Evolutionary conservation across 306 rosid species (phyloP).

Genomic region (Sicyos baderoa): DNA sequence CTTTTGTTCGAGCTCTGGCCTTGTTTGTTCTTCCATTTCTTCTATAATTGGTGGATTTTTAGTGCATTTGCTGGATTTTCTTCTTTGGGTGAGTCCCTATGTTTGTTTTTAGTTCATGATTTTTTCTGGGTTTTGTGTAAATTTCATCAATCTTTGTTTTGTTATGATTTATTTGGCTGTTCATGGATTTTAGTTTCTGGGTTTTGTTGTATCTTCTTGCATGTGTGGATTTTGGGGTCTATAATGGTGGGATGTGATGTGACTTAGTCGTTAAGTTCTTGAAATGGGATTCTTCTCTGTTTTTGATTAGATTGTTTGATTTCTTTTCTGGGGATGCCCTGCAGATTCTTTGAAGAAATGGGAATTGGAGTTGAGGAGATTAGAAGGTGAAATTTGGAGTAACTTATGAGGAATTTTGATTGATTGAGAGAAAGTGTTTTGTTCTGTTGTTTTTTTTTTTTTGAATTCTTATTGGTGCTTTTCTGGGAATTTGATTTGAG

Average conservation of each 20-base stretch:
- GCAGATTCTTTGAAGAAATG: slow-evolving; percentile 37
- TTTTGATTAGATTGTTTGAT: slow-evolving; percentile 2
- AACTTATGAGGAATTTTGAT: neutral
- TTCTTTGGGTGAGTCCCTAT: slow-evolving; percentile 4
- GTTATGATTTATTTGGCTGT: neutral
- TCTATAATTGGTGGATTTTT: neutral
- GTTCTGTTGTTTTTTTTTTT: slow-evolving; percentile 1
- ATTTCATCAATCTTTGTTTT: neutral
- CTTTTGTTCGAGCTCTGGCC: neutral
- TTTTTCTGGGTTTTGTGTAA: neutral
- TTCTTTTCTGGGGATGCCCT: slow-evolving; percentile 17
- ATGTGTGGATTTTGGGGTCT: neutral
- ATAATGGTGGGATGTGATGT: neutral
- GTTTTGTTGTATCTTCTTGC: neutral
- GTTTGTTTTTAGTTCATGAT: neutral
- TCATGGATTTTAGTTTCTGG: neutral
- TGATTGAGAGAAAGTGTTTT: slow-evolving; percentile 12
- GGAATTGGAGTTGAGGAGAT: slow-evolving; percentile 23
- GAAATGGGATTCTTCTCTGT: neutral
- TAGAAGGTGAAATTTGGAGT: slow-evolving; percentile 7
- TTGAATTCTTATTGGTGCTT: neutral
- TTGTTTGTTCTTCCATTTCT: neutral
- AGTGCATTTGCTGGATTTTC: slow-evolving; percentile 1
- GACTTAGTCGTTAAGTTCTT: neutral
- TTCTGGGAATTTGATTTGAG: slow-evolving; percentile 16